These are phyloP conservation scores for Aspergillus latus DNA, from an alignment of 2,329 filamentous ascomycete genomes.

Conservation along the genomic window DNA sequence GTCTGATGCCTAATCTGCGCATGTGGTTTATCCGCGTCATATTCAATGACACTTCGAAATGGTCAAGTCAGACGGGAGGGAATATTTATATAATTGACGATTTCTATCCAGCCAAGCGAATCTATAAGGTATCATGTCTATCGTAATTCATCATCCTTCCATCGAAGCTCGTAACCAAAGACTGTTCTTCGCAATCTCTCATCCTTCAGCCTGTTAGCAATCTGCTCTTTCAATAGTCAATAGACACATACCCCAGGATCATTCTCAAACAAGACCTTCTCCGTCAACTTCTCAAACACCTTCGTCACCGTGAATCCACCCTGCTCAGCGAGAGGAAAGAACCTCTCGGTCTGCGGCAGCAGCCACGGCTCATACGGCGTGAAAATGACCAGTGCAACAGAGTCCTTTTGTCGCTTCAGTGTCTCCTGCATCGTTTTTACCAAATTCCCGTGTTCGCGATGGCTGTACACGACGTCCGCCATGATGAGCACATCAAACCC, in stretches of 20 bases:
- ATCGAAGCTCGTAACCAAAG: conserved; percentile 72
- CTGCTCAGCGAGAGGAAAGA: conserved; percentile 74
- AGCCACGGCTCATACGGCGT: conserved; percentile 93
- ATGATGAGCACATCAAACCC: conserved; percentile 79
- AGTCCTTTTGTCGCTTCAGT: conserved; percentile 56
- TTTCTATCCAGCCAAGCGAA: conserved; percentile 3
- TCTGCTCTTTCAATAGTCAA: too few species aligned
- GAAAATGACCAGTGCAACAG: conserved; percentile 83
- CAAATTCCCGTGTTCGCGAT: conserved; percentile 79
- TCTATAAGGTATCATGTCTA: conserved; percentile 7
- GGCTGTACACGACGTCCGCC: conserved; percentile 87
- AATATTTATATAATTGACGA: background rate
- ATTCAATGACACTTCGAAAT: too few species aligned
- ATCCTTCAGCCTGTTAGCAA: conserved; percentile 52
- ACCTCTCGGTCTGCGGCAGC: conserved; percentile 76
- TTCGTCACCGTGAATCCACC: conserved; percentile 75
- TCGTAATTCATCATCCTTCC: conserved; percentile 48
- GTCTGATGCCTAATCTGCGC: too few species aligned
- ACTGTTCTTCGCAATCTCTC: conserved; percentile 78
- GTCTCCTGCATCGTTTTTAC: conserved; percentile 69
- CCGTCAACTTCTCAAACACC: conserved; percentile 77
- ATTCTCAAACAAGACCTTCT: conserved; percentile 83
- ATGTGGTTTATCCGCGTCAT: too few species aligned
- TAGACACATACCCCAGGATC: conserved; percentile 67
- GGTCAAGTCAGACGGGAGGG: background rate